Evolutionary conservation across 805 yeast genomes (phyloP).

Genomic region (Saccharomycopsis javanensis): DNA sequence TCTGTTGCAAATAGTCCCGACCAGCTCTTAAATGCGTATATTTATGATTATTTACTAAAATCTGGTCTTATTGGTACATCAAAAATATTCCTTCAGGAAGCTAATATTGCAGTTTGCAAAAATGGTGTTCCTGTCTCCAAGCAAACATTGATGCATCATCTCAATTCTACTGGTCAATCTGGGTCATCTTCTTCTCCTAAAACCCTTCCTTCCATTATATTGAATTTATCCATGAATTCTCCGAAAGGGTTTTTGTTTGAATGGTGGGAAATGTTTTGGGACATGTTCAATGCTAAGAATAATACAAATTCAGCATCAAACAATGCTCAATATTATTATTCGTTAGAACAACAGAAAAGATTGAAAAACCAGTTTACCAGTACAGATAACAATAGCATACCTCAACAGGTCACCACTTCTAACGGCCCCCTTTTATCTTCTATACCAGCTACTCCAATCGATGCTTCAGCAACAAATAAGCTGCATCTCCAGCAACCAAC

Average conservation of each 20-base stretch:
- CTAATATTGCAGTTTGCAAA: conserved; percentile 46
- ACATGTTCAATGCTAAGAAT: conserved; percentile 71
- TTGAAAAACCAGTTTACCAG: background rate
- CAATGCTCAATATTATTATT: conserved; percentile 29
- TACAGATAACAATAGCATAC: background rate
- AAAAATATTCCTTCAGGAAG: conserved; percentile 61
- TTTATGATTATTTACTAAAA: conserved; percentile 76
- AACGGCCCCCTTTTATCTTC: conserved; percentile 10
- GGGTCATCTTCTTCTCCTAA: background rate
- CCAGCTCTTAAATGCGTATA: conserved; percentile 56
- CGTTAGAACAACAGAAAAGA: conserved; percentile 22
- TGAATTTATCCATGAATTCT: conserved; percentile 59
- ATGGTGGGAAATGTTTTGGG: conserved; percentile 98
- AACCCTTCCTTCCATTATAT: conserved; percentile 21
- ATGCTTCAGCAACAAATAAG: background rate
- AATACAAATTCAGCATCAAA: conserved; percentile 34
- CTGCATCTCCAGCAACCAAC: conserved; percentile 14
- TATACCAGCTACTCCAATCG: conserved; percentile 2
- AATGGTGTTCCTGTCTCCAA: conserved; percentile 27
- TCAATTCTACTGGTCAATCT: background rate
- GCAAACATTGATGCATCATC: conserved; percentile 5
- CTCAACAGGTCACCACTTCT: conserved; percentile 23
- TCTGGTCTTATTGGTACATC: conserved; percentile 68
- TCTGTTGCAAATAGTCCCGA: conserved; percentile 8
- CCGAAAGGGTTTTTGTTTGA: conserved; percentile 83